Conservation (phyloP, 2,329 filamentous ascomycete species). For the Ceratocystiopsis minuta region DNA sequence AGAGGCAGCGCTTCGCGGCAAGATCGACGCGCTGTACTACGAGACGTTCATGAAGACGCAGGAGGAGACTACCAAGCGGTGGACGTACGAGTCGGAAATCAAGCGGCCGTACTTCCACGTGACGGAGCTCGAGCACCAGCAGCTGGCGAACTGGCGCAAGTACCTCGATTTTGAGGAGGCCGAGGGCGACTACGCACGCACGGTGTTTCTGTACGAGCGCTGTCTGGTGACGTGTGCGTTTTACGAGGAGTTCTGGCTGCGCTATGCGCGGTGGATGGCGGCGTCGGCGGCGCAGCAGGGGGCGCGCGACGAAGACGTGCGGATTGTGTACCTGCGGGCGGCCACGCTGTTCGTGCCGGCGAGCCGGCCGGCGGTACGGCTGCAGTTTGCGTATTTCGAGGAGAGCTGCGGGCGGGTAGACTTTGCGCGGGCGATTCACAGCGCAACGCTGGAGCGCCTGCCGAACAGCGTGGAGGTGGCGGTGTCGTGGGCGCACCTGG, state of each 20-base stretch:
- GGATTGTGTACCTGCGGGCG: constrained; percentile 81
- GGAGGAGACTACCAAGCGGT: constrained; percentile 75
- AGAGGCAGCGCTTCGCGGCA: constrained; percentile 63
- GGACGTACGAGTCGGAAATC: constrained; percentile 87
- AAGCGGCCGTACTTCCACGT: constrained; percentile 96
- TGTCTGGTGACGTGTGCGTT: constrained; percentile 84
- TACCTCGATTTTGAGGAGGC: constrained; percentile 92
- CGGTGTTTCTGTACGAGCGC: constrained; percentile 76
- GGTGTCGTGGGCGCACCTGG: constrained; percentile 69
- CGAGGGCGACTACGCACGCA: constrained; percentile 59
- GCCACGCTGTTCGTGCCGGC: constrained; percentile 75
- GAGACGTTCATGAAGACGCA: constrained; percentile 69
- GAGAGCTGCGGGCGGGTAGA: constrained; percentile 63
- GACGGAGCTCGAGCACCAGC: constrained; percentile 70
- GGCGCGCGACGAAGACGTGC: constrained; percentile 67
- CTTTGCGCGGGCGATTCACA: constrained; percentile 69
- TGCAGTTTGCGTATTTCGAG: constrained; percentile 91
- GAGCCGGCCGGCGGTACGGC: constrained; percentile 61
- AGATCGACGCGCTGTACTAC: constrained; percentile 65
- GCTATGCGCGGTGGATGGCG: constrained; percentile 91
- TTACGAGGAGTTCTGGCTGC: constrained; percentile 95
- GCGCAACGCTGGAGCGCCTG: constrained; percentile 55
- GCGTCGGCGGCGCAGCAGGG: constrained; percentile 60
- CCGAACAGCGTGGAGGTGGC: constrained; percentile 79
- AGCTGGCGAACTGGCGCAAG: constrained; percentile 82